These are phyloP conservation scores for Cryptococcus sp. DNA, from an alignment of 1,284 basidiomycete species.

Conservation along the genomic window DNA sequence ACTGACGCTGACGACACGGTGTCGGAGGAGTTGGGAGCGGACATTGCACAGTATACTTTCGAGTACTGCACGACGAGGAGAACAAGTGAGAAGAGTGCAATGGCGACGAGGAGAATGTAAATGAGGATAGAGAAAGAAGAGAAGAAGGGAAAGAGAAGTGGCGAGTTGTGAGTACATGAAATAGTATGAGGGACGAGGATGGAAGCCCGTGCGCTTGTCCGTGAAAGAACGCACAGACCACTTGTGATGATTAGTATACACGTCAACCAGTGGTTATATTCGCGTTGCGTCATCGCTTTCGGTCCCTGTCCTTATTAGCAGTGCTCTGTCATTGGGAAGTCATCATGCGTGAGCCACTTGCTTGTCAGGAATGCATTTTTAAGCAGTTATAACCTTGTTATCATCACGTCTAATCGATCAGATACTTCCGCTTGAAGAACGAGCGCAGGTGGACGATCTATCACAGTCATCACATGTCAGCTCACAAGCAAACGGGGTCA, in stretches of 20 bases:
- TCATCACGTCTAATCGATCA: slow-evolving; percentile 70
- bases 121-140: slow-evolving; percentile 1
- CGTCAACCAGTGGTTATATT: not conserved
- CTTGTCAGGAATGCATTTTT: not conserved
- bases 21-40: not conserved
- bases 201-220: not conserved
- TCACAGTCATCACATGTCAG: slow-evolving; percentile 3
- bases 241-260: not conserved
- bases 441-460: slow-evolving; percentile 82
- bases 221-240: not conserved
- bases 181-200: too few relatives aligned
- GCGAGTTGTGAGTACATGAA: not conserved
- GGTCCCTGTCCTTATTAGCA: not conserved
- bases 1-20: not conserved
- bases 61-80: not conserved
- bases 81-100: not conserved
- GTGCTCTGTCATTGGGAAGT: not conserved
- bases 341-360: not conserved
- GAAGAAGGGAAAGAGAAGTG: slow-evolving; percentile 7
- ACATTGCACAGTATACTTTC: not conserved
- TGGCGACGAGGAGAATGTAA: not conserved
- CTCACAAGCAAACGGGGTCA: not conserved
- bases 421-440: slow-evolving; percentile 96
- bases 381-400: slow-evolving; percentile 6
- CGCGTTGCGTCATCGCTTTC: not conserved